phyloP scores from a whole-genome alignment of 208 protist species.

The Novymonas esmeraldas region DNA sequence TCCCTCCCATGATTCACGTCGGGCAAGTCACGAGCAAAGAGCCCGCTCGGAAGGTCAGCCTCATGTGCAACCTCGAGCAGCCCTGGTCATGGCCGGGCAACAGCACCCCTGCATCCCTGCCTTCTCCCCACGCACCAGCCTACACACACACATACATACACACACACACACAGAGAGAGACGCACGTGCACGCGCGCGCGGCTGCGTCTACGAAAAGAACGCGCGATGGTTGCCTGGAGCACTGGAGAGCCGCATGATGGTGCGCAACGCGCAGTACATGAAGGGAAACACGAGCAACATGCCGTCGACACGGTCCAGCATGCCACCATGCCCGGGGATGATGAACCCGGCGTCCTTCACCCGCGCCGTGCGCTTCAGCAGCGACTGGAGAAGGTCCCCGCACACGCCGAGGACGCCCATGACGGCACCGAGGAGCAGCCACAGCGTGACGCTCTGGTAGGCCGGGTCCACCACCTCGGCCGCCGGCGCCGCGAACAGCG shows the following conservation, averaged over 20 bases:
- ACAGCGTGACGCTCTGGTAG: slow-evolving; percentile 45
- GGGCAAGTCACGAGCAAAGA: too few species aligned
- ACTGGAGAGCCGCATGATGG: slow-evolving; percentile 26
- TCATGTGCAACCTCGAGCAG: too few species aligned
- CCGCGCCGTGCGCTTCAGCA: slow-evolving; percentile 82
- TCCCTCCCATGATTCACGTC: too few species aligned
- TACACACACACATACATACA: background rate
- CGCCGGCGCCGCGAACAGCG: slow-evolving; percentile 22
- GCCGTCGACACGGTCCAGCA: slow-evolving; percentile 91
- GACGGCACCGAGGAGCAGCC: slow-evolving; percentile 56
- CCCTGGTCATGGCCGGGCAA: too few species aligned
- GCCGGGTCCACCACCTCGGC: slow-evolving; percentile 29
- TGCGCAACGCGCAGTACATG: slow-evolving; percentile 59
- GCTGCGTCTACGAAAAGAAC: background rate
- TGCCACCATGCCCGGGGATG: slow-evolving; percentile 89
- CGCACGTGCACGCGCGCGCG: background rate
- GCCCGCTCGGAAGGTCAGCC: too few species aligned
- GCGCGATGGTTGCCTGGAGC: background rate
- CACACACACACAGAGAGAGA: background rate
- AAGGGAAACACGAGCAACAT: slow-evolving; percentile 79
- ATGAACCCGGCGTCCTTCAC: slow-evolving; percentile 89
- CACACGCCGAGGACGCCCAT: slow-evolving; percentile 78
- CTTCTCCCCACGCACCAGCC: background rate
- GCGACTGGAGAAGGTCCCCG: slow-evolving; percentile 88
- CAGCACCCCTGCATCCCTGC: background rate